A percentile compares a stretch with the other conserved stretches of the same genome.
phyloP scores from a whole-genome alignment of 2,329 filamentous ascomycete species.

The Xylaria polymorpha region DNA sequence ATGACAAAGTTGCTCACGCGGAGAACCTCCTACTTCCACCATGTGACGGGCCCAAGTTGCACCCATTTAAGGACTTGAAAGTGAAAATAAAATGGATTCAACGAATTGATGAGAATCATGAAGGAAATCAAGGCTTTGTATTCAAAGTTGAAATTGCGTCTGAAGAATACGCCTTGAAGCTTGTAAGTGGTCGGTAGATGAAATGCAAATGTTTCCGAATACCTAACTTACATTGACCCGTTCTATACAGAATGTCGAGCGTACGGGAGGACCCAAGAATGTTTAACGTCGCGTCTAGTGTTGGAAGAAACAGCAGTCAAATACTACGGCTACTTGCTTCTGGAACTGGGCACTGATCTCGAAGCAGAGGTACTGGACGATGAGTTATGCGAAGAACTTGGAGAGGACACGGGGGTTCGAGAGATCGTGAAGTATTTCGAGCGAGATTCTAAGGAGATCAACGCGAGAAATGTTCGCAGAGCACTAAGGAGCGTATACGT shows the following conservation, averaged over 20 bases:
- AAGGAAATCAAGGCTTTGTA: conserved; percentile 8
- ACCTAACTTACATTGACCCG: conserved; percentile 21
- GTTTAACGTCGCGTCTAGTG: background rate
- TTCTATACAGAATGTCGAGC: conserved; percentile 29
- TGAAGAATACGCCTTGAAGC: conserved; percentile 12
- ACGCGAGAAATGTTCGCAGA: conserved; percentile 13
- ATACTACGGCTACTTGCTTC: conserved; percentile 17
- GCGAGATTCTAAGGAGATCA: background rate
- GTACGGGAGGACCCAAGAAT: conserved; percentile 19
- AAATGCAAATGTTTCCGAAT: too few relatives aligned
- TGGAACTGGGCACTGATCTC: conserved; percentile 1
- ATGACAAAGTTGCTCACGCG: too few relatives aligned
- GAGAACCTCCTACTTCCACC: too few relatives aligned
- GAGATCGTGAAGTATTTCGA: conserved; percentile 10
- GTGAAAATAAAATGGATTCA: conserved; percentile 17
- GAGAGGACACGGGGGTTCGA: background rate
- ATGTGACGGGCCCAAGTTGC: background rate
- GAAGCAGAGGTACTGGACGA: background rate
- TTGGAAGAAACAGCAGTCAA: background rate
- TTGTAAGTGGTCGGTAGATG: too few relatives aligned
- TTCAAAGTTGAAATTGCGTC: conserved; percentile 10
- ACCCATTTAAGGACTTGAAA: background rate
- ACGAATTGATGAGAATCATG: conserved; percentile 13
- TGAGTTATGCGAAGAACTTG: background rate
- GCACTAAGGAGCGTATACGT: conserved; percentile 10